Conservation (phyloP, 2,329 filamentous ascomycete genomes). For the Colletotrichum cordylinicola region DNA sequence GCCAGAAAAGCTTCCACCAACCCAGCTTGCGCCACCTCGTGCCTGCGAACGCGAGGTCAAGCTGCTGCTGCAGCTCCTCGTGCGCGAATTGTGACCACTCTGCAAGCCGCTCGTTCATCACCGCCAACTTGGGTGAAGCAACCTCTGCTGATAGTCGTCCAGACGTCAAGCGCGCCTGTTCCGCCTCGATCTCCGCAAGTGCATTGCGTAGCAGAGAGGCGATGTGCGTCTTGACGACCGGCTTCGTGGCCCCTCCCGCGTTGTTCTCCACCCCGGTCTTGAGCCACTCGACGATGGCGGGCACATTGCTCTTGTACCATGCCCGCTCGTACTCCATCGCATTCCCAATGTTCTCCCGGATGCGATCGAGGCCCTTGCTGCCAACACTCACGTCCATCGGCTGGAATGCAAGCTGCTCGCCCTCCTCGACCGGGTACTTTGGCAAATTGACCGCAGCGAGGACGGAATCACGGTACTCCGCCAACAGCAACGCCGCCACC, state of each 20-base stretch:
- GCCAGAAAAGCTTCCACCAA: conserved; percentile 97
- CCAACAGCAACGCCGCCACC: conserved; percentile 47
- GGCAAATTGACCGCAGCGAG: conserved; percentile 64
- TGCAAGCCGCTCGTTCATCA: conserved; percentile 65
- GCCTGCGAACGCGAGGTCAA: conserved; percentile 80
- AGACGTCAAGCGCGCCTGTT: conserved; percentile 47
- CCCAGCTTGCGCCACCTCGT: conserved; percentile 78
- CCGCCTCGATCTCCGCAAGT: conserved; percentile 53
- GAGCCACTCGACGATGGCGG: conserved; percentile 71
- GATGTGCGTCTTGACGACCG: conserved; percentile 70
- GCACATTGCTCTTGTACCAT: conserved; percentile 77
- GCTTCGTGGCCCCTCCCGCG: conserved; percentile 59
- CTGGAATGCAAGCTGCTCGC: conserved; percentile 49
- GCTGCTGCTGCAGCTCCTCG: conserved; percentile 79
- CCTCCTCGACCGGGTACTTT: conserved; percentile 42
- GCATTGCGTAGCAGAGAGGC: conserved; percentile 68
- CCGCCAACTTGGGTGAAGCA: conserved; percentile 44
- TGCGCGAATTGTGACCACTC: conserved; percentile 83
- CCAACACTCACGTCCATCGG: conserved; percentile 70
- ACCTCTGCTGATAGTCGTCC: conserved; percentile 33
- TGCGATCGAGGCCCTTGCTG: conserved; percentile 65
- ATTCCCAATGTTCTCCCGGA: conserved; percentile 74
- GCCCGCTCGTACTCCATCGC: conserved; percentile 74
- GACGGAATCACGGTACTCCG: conserved; percentile 46
- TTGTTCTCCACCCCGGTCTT: conserved; percentile 47